These are phyloP conservation scores for Vigna hirtella DNA, from an alignment of 306 rosid species.

Conservation along the genomic window DNA sequence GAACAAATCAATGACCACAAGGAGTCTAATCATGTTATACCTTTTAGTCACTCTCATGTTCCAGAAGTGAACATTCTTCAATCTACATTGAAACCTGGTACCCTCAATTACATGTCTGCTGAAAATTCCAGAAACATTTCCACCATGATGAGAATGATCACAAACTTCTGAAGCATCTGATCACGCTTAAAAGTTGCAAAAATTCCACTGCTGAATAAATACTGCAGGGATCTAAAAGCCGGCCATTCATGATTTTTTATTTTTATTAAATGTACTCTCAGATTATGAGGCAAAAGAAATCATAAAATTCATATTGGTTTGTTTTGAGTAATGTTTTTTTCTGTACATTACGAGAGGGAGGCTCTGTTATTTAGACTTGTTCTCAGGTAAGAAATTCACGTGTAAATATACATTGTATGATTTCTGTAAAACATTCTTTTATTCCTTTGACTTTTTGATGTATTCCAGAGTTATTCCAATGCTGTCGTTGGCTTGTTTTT, in stretches of 20 bases:
- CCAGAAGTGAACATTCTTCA: constrained; percentile 38
- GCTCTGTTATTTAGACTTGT: background rate
- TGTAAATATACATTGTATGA: background rate
- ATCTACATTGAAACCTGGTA: constrained; percentile 38
- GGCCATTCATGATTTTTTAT: background rate
- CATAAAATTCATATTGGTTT: constrained; percentile 3
- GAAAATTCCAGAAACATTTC: constrained; percentile 46
- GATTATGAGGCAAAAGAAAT: background rate
- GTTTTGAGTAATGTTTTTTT: background rate
- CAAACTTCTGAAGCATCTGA: constrained; percentile 44
- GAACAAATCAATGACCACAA: constrained; percentile 14
- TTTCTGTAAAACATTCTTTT: too few relatives aligned
- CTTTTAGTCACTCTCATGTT: constrained; percentile 17
- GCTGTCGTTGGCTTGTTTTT: too few relatives aligned
- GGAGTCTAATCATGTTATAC: constrained; percentile 24
- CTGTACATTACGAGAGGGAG: constrained; percentile 15
- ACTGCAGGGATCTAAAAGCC: background rate
- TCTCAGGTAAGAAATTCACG: background rate
- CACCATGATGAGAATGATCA: constrained; percentile 40
- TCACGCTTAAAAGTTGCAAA: background rate
- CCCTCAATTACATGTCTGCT: constrained; percentile 41
- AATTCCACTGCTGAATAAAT: background rate
- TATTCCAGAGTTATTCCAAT: too few relatives aligned
- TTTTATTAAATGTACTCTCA: background rate
- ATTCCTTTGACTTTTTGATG: too few relatives aligned